Evolutionary conservation across 2,329 filamentous ascomycete genomes (phyloP).

Genomic region (Ophiostoma ulmi): DNA sequence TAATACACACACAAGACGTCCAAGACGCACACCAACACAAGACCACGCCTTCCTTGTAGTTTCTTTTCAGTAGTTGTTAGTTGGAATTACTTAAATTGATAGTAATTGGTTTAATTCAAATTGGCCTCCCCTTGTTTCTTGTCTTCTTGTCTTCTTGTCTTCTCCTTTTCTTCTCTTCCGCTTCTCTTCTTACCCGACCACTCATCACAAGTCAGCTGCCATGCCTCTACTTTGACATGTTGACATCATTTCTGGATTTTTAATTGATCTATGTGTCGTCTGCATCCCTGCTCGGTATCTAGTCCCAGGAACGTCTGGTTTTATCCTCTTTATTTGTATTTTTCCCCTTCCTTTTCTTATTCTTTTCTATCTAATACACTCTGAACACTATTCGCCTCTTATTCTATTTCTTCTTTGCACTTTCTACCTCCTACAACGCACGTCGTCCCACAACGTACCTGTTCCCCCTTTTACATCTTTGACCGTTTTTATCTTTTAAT

Average conservation of each 20-base stretch:
- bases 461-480: background rate
- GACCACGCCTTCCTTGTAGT: background rate
- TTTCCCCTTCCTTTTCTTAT: background rate
- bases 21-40: background rate
- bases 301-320: background rate
- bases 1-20: background rate
- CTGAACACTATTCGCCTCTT: background rate
- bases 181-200: constrained; percentile 1
- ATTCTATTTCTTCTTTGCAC: background rate
- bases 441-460: background rate
- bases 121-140: background rate
- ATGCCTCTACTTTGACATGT: background rate
- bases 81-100: background rate
- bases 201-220: background rate
- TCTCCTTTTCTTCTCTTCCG: background rate
- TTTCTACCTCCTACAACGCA: background rate
- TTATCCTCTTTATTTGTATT: background rate
- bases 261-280: background rate
- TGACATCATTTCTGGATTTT: background rate
- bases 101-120: background rate
- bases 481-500: background rate
- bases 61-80: background rate
- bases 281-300: background rate
- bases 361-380: background rate
- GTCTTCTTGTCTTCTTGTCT: background rate